These are phyloP conservation scores for Evansstolkia leycettana DNA, from an alignment of 495 filamentous ascomycete genomes.

Conservation along the genomic window DNA sequence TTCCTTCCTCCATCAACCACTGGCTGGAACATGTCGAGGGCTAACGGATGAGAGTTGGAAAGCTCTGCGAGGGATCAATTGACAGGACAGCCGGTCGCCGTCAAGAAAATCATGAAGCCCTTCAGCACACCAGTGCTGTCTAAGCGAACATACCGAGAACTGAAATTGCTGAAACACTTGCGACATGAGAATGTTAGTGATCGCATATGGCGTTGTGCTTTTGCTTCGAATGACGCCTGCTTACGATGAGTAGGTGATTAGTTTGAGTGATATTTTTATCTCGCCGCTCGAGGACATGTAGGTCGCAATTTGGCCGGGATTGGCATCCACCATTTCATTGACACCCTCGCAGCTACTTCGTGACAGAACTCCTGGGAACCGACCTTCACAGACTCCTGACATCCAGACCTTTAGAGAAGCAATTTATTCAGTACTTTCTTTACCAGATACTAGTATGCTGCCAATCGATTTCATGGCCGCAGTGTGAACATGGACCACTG, in stretches of 20 bases:
- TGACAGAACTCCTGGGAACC: constrained; percentile 93
- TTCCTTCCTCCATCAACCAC: no score
- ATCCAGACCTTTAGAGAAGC: constrained; percentile 91
- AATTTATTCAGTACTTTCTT: constrained; percentile 99
- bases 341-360: constrained; percentile 64
- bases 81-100: constrained; percentile 85
- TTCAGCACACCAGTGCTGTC: constrained; percentile 97
- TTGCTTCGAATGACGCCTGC: no score
- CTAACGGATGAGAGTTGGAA: constrained; percentile 1
- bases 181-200: constrained; percentile 82
- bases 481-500: constrained; percentile 7
- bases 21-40: neutral
- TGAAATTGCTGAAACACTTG: constrained; percentile 94
- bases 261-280: constrained; percentile 98
- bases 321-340: constrained; percentile 12
- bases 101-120: constrained; percentile 99
- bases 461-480: neutral
- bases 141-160: constrained; percentile 91
- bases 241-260: constrained; percentile 64
- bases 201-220: neutral
- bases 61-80: constrained; percentile 97
- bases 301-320: constrained; percentile 12
- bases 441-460: constrained; percentile 86
- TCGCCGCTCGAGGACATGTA: constrained; percentile 98
- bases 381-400: constrained; percentile 93